Evolutionary conservation across 352 stramenopile species (phyloP).

Genomic region (Globisporangium uncinulatum): DNA sequence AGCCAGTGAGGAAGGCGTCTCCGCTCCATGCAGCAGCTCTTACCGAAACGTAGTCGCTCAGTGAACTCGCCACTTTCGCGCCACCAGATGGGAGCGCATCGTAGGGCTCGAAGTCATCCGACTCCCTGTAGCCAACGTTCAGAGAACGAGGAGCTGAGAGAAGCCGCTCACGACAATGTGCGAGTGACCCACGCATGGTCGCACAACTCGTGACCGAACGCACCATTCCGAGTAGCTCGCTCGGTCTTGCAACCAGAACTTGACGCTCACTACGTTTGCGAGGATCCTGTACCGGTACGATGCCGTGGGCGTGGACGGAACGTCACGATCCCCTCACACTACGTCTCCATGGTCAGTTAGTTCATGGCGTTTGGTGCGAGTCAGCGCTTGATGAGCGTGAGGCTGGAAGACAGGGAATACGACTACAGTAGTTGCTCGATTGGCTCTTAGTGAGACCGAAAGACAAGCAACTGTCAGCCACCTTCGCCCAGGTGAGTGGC

Average conservation of each 20-base stretch:
- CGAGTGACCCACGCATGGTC: background rate
- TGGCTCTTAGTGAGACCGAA: too few relatives aligned
- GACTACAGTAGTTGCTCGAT: too few relatives aligned
- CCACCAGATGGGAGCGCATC: background rate
- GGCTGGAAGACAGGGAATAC: too few relatives aligned
- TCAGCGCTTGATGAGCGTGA: too few relatives aligned
- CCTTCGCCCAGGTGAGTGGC: too few relatives aligned
- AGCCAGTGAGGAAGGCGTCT: too few relatives aligned
- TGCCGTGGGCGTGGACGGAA: background rate
- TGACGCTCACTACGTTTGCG: background rate
- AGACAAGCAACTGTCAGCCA: too few relatives aligned
- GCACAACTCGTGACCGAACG: background rate
- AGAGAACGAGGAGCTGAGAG: too few relatives aligned
- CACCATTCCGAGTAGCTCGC: background rate
- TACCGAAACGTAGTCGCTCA: background rate
- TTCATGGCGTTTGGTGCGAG: too few relatives aligned
- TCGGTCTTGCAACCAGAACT: background rate
- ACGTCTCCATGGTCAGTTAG: background rate
- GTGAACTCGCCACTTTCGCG: background rate
- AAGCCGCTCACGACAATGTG: too few relatives aligned
- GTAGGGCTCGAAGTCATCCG: background rate
- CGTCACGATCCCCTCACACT: background rate
- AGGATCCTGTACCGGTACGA: background rate
- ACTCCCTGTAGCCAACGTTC: background rate
- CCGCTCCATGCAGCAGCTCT: too few relatives aligned